phyloP scores from a whole-genome alignment of 345 rosid species.

The Trapa bicornis region DNA sequence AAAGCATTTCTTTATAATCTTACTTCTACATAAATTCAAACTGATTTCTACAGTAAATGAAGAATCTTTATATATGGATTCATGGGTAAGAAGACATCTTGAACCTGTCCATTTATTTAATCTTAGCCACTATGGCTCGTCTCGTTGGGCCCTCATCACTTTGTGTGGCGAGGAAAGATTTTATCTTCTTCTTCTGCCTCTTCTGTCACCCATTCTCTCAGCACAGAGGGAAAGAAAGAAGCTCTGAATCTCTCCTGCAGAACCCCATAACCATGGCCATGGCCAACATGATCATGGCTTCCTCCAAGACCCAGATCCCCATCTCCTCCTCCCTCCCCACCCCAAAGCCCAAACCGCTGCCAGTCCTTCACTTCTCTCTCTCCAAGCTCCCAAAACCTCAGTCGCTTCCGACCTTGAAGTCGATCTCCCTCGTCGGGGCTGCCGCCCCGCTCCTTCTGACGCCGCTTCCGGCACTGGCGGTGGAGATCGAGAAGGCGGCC shows the following conservation, averaged over 20 bases:
- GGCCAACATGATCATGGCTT: constrained; percentile 77
- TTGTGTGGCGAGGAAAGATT: constrained; percentile 49
- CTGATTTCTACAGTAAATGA: too few species aligned
- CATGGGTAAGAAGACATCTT: too few species aligned
- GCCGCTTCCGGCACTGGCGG: constrained; percentile 58
- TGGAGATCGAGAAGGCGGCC: constrained; percentile 70
- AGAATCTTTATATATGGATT: too few species aligned
- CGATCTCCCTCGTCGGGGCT: constrained; percentile 48
- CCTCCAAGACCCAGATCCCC: constrained; percentile 35
- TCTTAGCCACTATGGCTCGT: too few species aligned
- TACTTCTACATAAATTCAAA: too few species aligned
- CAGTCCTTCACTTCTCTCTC: constrained; percentile 15
- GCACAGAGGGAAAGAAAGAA: neutral
- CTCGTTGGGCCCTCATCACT: constrained; percentile 9
- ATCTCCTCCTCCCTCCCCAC: constrained; percentile 12
- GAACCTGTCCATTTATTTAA: too few species aligned
- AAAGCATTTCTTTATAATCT: too few species aligned
- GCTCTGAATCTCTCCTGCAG: neutral
- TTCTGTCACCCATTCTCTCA: neutral
- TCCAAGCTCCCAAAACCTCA: constrained; percentile 26
- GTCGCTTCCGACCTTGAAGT: constrained; percentile 31
- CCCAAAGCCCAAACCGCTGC: constrained; percentile 24
- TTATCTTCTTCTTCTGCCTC: constrained; percentile 7
- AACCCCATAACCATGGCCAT: constrained; percentile 20
- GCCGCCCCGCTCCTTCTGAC: constrained; percentile 29